A percentile compares a stretch with the other conserved stretches of the same genome.
Conservation (phyloP, 2,329 filamentous ascomycete species). For the Ceratocystis cacaofunesta region DNA sequence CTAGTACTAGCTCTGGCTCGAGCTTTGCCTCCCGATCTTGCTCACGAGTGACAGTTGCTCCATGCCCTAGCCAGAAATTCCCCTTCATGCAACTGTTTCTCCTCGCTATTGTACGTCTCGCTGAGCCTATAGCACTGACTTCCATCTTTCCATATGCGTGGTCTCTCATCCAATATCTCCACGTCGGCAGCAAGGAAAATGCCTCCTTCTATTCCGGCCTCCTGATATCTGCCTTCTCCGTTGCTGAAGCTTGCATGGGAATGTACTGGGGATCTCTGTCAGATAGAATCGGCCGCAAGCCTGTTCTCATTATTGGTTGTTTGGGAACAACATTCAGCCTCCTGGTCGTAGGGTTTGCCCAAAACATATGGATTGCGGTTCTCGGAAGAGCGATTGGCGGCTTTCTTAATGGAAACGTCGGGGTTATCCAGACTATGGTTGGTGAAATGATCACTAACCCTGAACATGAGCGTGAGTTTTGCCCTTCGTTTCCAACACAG, state of each 20-base stretch:
- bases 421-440: slow-evolving; percentile 86
- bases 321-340: slow-evolving; percentile 70
- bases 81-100: slow-evolving; percentile 71
- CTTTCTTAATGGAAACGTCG: slow-evolving; percentile 79
- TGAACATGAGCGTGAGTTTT: slow-evolving; percentile 64
- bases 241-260: slow-evolving; percentile 68
- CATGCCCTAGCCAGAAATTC: slow-evolving; percentile 36
- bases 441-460: slow-evolving; percentile 71
- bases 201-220: slow-evolving; percentile 79
- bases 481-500: neutral
- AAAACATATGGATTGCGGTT: slow-evolving; percentile 73
- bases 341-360: slow-evolving; percentile 66
- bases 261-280: slow-evolving; percentile 80
- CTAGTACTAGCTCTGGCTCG: neutral
- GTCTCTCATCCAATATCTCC: slow-evolving; percentile 63
- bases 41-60: neutral
- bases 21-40: slow-evolving; percentile 26
- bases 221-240: slow-evolving; percentile 72
- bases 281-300: slow-evolving; percentile 71
- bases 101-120: slow-evolving; percentile 78
- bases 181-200: slow-evolving; percentile 56
- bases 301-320: slow-evolving; percentile 68
- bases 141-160: slow-evolving; percentile 89
- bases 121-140: slow-evolving; percentile 82
- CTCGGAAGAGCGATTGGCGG: slow-evolving; percentile 63